phyloP scores from a whole-genome alignment of 345 rosid genomes.

The Psidium guajava region DNA sequence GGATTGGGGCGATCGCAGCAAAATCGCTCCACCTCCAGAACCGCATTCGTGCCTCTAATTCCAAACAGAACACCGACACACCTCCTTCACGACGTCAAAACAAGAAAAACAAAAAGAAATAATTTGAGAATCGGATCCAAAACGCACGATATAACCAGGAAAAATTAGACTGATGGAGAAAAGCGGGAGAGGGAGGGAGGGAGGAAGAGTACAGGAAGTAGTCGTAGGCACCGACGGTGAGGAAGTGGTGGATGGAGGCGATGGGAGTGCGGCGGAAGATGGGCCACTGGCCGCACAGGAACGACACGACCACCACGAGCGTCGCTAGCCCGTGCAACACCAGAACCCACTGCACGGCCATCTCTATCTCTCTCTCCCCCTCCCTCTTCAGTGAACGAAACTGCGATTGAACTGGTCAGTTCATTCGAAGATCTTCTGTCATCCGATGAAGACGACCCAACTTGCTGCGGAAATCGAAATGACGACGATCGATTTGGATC shows the following conservation, averaged over 20 bases:
- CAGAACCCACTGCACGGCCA: conserved; percentile 72
- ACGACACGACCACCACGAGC: conserved; percentile 47
- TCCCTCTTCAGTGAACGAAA: neutral
- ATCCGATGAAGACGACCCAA: neutral
- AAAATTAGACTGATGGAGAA: neutral
- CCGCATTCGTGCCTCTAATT: conserved; percentile 33
- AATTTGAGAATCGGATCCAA: neutral
- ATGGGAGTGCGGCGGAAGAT: conserved; percentile 78
- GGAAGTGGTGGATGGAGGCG: conserved; percentile 52
- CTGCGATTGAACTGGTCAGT: neutral
- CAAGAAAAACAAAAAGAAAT: neutral
- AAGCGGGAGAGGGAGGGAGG: neutral
- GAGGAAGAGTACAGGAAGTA: conserved; percentile 43
- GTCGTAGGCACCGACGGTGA: conserved; percentile 86
- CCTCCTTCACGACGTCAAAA: conserved; percentile 30
- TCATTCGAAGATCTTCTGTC: neutral
- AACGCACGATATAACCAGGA: neutral
- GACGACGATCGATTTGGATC: neutral
- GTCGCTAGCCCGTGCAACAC: conserved; percentile 59
- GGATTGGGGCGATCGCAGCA: conserved; percentile 93
- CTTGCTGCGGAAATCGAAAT: neutral
- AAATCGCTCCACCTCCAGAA: conserved; percentile 47
- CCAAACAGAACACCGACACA: conserved; percentile 54
- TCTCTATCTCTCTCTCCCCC: neutral
- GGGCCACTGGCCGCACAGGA: conserved; percentile 98